A percentile compares a stretch with the other conserved stretches of the same genome.
phyloP scores from a whole-genome alignment of 164 flowering plant species.

The Vitis vinifera region DNA sequence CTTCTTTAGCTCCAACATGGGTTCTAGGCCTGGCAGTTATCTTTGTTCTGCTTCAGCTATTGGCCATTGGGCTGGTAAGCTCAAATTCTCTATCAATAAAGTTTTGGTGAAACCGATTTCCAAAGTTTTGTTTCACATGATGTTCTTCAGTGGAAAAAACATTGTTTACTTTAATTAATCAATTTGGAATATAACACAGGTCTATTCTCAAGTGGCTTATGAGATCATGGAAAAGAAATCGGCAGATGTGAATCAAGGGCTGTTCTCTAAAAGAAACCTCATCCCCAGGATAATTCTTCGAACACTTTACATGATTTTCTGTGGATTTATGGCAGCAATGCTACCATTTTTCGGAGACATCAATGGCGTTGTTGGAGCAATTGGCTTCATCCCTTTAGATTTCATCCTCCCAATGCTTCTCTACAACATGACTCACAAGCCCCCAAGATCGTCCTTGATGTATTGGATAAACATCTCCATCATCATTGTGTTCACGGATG shows the following conservation, averaged over 20 bases:
- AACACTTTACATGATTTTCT: constrained; percentile 63
- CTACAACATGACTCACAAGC: constrained; percentile 86
- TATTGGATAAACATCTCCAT: constrained; percentile 72
- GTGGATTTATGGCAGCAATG: constrained; percentile 95
- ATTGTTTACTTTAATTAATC: not conserved
- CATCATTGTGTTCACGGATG: constrained; percentile 68
- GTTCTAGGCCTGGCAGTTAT: constrained; percentile 69
- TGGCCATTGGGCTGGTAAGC: constrained; percentile 91
- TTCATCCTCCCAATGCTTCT: constrained; percentile 93
- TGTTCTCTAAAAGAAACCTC: constrained; percentile 79
- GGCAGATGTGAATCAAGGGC: constrained; percentile 77
- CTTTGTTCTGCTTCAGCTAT: constrained; percentile 86
- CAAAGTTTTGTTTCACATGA: not conserved
- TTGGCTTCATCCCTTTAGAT: constrained; percentile 95
- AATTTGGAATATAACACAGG: constrained; percentile 37
- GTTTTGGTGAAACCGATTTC: not conserved
- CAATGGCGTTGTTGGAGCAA: constrained; percentile 80
- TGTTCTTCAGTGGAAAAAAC: not conserved
- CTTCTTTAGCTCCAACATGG: constrained; percentile 86
- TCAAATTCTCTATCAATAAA: not conserved
- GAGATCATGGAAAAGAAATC: constrained; percentile 92
- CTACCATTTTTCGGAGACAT: constrained; percentile 97
- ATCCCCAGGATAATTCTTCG: constrained; percentile 83
- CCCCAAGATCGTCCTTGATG: constrained; percentile 46
- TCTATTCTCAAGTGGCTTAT: constrained; percentile 96